phyloP scores from a whole-genome alignment of 192 early-diverging fungal genomes.

The Backusella australiensis region DNA sequence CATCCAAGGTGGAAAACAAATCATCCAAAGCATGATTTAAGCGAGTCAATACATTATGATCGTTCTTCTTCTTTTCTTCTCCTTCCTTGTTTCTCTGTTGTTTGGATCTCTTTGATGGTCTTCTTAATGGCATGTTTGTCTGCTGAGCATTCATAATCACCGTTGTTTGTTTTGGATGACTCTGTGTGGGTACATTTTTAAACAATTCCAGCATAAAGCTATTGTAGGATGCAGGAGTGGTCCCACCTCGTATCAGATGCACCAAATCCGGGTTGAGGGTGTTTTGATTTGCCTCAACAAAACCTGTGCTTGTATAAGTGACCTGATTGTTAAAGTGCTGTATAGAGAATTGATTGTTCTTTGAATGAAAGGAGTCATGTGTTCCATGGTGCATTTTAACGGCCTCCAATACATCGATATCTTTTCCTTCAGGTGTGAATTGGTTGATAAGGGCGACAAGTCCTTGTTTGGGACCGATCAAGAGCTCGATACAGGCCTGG shows the following conservation, averaged over 20 bases:
- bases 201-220: slow-evolving; percentile 76
- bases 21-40: slow-evolving; percentile 69
- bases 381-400: slow-evolving; percentile 48
- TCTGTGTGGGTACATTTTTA: slow-evolving; percentile 66
- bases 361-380: slow-evolving; percentile 43
- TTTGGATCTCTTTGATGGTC: slow-evolving; percentile 52
- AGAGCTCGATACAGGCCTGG: slow-evolving; percentile 66
- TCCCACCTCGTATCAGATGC: slow-evolving; percentile 73
- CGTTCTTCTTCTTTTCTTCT: not conserved
- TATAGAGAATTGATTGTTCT: slow-evolving; percentile 64
- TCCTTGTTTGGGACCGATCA: slow-evolving; percentile 62
- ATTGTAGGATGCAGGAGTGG: slow-evolving; percentile 59
- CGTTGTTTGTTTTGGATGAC: slow-evolving; percentile 71
- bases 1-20: slow-evolving; percentile 65
- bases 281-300: slow-evolving; percentile 76
- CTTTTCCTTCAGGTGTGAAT: slow-evolving; percentile 38
- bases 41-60: slow-evolving; percentile 60
- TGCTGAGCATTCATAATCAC: slow-evolving; percentile 82
- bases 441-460: slow-evolving; percentile 64
- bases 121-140: slow-evolving; percentile 62
- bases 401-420: slow-evolving; percentile 51
- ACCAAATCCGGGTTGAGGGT: slow-evolving; percentile 81
- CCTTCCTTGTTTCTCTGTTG: not conserved
- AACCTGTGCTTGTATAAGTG: slow-evolving; percentile 63
- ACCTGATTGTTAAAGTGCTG: slow-evolving; percentile 77